Evolutionary conservation across 805 yeast species (phyloP), one percentile per base, ranked within the genome.

Genomic region (Starmerella bombicola): DNA sequence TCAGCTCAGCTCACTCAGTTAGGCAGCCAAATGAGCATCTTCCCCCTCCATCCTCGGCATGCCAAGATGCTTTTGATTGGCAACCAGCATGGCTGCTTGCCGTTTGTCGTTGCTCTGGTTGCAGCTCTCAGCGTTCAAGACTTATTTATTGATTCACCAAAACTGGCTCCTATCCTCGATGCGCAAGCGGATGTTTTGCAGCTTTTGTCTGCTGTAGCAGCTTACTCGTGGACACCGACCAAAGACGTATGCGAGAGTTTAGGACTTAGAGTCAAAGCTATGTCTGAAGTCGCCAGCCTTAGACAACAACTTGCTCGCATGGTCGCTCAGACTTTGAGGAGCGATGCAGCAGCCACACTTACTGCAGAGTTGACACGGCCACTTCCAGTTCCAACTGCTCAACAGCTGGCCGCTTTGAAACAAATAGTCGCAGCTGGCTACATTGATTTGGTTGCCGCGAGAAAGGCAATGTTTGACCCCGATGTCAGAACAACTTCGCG

Each of bases 361-460:
- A 43, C 71, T 23, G 70, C 71, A 42, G 84, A 79, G 43, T 66
- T 62, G 65, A 20, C 74, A 68, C 54, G 35, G 18, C 57, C 55
- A 39, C 61, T 81, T n/a, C 71, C 67, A 0, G 72, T 80, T 5
- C 96, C 96, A 1, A 62, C 69, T 7, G 71, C 73, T 28, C 56
- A 61, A 5, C 98, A 91, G 61, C 56, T 84, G 4, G 70, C 74
- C 39, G 80, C 91, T 0, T 60, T 91, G 47, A 86, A 84, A 55
- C 99, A 91, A 61, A 86, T 91, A 76, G 67, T 88, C 3, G 73
- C 95, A 5, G 78, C 96, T 0, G 98, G 97, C 0, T 91, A 81
- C 53, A 69, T 91, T 30, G 99, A 91, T 58, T 93, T 82, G 55
- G 71, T 88, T 18, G 93, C 93, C 1, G 71, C 83, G 13, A 68